Evolutionary conservation across 2,329 filamentous ascomycete genomes (phyloP).

Genomic region (Hortaea sp.): DNA sequence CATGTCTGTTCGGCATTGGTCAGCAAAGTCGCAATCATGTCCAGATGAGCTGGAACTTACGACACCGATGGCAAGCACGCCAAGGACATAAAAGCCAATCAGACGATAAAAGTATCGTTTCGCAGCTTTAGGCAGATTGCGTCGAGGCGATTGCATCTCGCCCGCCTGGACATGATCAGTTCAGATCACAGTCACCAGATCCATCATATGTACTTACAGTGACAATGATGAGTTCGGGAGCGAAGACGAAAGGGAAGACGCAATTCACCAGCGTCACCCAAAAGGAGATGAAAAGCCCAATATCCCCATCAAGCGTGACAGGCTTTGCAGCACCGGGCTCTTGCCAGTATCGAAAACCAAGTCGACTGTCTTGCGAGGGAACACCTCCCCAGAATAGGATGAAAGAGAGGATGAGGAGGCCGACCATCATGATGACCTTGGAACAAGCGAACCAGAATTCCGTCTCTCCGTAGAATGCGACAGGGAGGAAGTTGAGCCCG

Average conservation of each 20-base stretch:
- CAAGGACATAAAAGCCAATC: conserved; percentile 51
- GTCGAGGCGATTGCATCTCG: conserved; percentile 49
- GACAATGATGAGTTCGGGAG: conserved; percentile 46
- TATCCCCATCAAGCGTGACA: conserved; percentile 36
- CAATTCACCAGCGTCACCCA: conserved; percentile 42
- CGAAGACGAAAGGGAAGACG: conserved; percentile 46
- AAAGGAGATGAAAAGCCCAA: conserved; percentile 43
- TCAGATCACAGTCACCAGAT: no score
- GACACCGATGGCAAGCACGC: conserved; percentile 50
- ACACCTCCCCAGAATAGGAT: conserved; percentile 50
- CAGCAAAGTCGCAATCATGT: no score
- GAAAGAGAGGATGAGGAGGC: conserved; percentile 42
- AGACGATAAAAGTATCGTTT: conserved; percentile 53
- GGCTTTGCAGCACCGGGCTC: conserved; percentile 39
- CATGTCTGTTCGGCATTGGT: conserved; percentile 19
- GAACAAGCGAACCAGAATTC: conserved; percentile 36
- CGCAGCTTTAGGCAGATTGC: conserved; percentile 49
- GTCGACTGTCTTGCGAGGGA: conserved; percentile 35
- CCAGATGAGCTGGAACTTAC: conserved; percentile 22
- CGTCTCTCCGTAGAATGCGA: conserved; percentile 17
- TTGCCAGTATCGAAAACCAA: conserved; percentile 44
- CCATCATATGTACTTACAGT: conserved; percentile 5
- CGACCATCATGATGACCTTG: conserved; percentile 42
- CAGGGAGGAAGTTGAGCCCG: conserved; percentile 38
- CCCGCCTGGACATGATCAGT: conserved; percentile 23